Conservation (phyloP, 2,329 filamentous ascomycete species). For the Penicillium hordei region DNA sequence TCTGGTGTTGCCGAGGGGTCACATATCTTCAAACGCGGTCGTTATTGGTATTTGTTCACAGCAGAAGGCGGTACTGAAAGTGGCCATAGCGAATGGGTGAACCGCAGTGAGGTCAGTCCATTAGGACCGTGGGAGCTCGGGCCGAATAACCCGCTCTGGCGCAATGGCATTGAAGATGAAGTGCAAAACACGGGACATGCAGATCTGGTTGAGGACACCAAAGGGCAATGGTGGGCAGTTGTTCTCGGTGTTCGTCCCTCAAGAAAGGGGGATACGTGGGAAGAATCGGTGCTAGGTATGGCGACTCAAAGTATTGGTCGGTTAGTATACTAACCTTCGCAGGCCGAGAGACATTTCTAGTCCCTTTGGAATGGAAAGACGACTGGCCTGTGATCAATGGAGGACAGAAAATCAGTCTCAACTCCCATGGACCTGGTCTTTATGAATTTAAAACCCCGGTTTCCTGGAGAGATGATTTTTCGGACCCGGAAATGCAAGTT, state of each 20-base stretch:
- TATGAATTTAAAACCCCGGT: constrained; percentile 17
- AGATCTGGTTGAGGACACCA: constrained; percentile 49
- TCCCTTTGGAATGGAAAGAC: constrained; percentile 51
- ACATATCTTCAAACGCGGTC: constrained; percentile 54
- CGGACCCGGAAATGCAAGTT: constrained; percentile 21
- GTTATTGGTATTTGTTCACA: constrained; percentile 55
- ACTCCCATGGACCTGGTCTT: constrained; percentile 21
- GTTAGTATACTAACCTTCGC: background rate
- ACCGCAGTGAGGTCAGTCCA: constrained; percentile 51
- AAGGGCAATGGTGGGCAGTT: constrained; percentile 52
- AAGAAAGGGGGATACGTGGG: constrained; percentile 28
- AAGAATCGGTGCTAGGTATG: constrained; percentile 47
- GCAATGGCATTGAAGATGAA: constrained; percentile 49
- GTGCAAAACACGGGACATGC: constrained; percentile 54
- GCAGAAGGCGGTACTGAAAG: constrained; percentile 60
- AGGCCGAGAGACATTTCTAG: constrained; percentile 54
- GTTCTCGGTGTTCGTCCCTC: constrained; percentile 49
- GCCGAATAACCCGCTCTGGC: constrained; percentile 59
- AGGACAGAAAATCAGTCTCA: constrained; percentile 46
- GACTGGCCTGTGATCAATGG: constrained; percentile 55
- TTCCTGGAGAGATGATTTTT: constrained; percentile 41
- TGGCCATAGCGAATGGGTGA: constrained; percentile 61
- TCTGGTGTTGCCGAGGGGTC: constrained; percentile 53
- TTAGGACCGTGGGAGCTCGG: constrained; percentile 65
- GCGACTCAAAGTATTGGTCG: background rate